A percentile compares a stretch with the other conserved stretches of the same genome.
phyloP scores from a whole-genome alignment of 805 yeast genomes.

The Pichia manshurica region DNA sequence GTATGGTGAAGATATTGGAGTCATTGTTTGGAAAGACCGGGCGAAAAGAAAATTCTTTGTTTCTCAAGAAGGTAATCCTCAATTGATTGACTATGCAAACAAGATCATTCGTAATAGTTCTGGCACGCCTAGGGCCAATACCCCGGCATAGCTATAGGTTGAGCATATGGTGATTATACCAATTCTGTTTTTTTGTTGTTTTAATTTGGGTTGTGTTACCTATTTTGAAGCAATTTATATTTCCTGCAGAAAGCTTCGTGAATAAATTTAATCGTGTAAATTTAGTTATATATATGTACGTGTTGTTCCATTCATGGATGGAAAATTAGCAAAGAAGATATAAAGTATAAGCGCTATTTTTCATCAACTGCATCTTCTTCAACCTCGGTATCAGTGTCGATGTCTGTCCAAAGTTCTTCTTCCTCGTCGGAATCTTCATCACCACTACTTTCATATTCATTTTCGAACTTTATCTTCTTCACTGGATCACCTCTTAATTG shows the following conservation, averaged over 20 bases:
- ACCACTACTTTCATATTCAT: constrained; percentile 29
- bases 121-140: constrained; percentile 9
- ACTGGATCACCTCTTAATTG: constrained; percentile 59
- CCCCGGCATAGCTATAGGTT: constrained; percentile 5
- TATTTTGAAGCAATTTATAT: too few species aligned
- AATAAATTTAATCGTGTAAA: too few species aligned
- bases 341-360: not conserved
- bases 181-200: too few species aligned
- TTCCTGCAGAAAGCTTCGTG: too few species aligned
- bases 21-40: constrained; percentile 79
- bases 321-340: not conserved
- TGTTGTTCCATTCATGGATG: not conserved
- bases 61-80: constrained; percentile 77
- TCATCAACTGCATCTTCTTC: constrained; percentile 34
- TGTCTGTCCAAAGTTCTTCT: constrained; percentile 39
- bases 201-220: too few species aligned
- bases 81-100: constrained; percentile 86
- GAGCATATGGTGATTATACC: too few species aligned
- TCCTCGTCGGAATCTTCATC: constrained; percentile 23
- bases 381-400: constrained; percentile 60
- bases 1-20: constrained; percentile 90
- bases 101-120: constrained; percentile 39
- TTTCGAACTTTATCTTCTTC: constrained; percentile 36
- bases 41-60: constrained; percentile 72
- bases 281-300: too few species aligned